phyloP scores from a whole-genome alignment of 2,329 filamentous ascomycete species.

The Aspergillus eucalypticola region DNA sequence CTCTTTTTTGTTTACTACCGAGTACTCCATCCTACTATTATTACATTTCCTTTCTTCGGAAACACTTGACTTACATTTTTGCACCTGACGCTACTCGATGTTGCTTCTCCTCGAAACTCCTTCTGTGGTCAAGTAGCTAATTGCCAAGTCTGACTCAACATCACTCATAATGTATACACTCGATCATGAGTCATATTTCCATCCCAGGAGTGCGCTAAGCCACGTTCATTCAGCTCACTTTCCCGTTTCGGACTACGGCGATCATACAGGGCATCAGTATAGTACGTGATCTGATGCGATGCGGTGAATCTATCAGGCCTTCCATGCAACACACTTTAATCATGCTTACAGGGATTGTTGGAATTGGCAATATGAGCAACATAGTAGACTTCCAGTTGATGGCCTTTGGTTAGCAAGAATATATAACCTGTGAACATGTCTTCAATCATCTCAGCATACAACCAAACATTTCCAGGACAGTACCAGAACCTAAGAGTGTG shows the following conservation, averaged over 20 bases:
- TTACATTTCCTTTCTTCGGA: background rate
- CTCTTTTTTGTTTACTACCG: background rate
- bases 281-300: background rate
- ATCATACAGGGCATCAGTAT: background rate
- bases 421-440: background rate
- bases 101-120: background rate
- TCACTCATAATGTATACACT: background rate
- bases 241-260: background rate
- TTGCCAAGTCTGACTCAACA: background rate
- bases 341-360: background rate
- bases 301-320: background rate
- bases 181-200: background rate
- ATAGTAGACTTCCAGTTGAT: too few relatives aligned
- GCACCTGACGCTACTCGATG: background rate
- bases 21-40: too few relatives aligned
- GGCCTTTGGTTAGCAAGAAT: background rate
- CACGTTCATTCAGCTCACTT: background rate
- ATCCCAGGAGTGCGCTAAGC: background rate
- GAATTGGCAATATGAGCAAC: too few relatives aligned
- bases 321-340: background rate
- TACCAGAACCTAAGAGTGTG: background rate
- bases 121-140: too few relatives aligned
- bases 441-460: background rate
- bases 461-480: background rate
- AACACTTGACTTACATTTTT: background rate